Evolutionary conservation across 805 yeast genomes (phyloP).

Genomic region (Lachancea kluyveri): DNA sequence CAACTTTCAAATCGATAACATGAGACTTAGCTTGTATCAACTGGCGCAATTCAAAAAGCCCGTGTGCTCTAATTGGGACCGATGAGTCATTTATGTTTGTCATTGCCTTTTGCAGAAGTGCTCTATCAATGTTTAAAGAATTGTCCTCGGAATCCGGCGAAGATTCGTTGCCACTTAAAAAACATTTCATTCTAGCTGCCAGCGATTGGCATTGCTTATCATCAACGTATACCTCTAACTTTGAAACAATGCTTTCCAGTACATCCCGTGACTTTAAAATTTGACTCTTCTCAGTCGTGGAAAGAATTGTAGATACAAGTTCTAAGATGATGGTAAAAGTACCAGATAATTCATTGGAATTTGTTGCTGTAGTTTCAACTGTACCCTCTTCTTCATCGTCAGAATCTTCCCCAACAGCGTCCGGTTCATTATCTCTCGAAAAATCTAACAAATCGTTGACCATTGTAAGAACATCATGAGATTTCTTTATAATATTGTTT

Average conservation of each 20-base stretch:
- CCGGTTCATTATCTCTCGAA: constrained; percentile 10
- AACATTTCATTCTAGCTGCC: constrained; percentile 9
- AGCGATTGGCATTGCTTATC: constrained; percentile 14
- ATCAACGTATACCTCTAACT: constrained; percentile 11
- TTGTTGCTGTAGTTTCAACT: constrained; percentile 23
- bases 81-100: constrained; percentile 66
- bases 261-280: constrained; percentile 17
- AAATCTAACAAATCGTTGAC: constrained; percentile 37
- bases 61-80: constrained; percentile 84
- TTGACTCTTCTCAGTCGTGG: constrained; percentile 21
- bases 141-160: not conserved
- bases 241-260: constrained; percentile 27
- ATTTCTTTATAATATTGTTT: constrained; percentile 38
- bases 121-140: constrained; percentile 29
- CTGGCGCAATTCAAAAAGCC: constrained; percentile 57
- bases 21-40: constrained; percentile 46
- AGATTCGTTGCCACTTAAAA: not conserved
- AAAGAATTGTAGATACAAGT: constrained; percentile 33
- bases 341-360: constrained; percentile 3
- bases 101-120: constrained; percentile 51
- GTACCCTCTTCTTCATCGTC: constrained; percentile 22
- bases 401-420: constrained; percentile 31
- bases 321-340: constrained; percentile 32
- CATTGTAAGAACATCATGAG: constrained; percentile 49
- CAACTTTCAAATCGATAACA: constrained; percentile 47